Conservation (phyloP, 768 basidiomycete species). For the Boletus rubroflammeus region DNA sequence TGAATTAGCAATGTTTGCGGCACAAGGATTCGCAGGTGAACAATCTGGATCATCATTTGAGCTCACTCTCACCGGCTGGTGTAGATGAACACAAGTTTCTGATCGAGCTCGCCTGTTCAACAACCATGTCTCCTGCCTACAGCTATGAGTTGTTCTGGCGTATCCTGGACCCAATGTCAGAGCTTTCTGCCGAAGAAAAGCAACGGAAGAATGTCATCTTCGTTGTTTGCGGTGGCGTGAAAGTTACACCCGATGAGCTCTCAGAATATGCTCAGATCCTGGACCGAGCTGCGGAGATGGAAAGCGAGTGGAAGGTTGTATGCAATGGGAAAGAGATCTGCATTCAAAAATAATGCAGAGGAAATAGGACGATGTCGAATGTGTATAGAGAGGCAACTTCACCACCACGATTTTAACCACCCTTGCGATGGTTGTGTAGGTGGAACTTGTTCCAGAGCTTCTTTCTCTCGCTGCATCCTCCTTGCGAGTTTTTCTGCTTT, state of each 20-base stretch:
- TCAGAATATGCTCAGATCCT: slow-evolving; percentile 43
- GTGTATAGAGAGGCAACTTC: not conserved
- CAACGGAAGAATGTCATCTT: slow-evolving; percentile 19
- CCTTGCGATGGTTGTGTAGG: slow-evolving; percentile 20
- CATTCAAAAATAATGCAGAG: slow-evolving; percentile 16
- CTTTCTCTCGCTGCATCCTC: slow-evolving; percentile 43
- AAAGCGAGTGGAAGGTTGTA: slow-evolving; percentile 26
- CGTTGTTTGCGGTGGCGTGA: slow-evolving; percentile 48
- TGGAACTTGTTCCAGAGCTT: slow-evolving; percentile 22
- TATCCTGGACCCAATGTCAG: slow-evolving; percentile 22
- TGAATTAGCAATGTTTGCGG: slow-evolving; percentile 63
- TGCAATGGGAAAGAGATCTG: slow-evolving; percentile 28
- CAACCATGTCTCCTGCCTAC: slow-evolving; percentile 67
- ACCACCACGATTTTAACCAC: slow-evolving; percentile 29
- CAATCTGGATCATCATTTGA: not conserved
- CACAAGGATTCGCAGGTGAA: slow-evolving; percentile 56
- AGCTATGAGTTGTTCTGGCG: slow-evolving; percentile 50
- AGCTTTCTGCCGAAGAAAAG: slow-evolving; percentile 23
- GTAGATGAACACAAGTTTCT: slow-evolving; percentile 74
- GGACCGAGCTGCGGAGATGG: slow-evolving; percentile 32
- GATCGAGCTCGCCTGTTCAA: slow-evolving; percentile 71
- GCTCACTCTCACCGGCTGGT: not conserved
- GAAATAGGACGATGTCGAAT: not conserved
- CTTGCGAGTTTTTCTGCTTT: slow-evolving; percentile 54
- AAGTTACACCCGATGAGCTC: slow-evolving; percentile 54